Percentiles rank a stretch among this genome's conserved stretches.
phyloP scores from a whole-genome alignment of 192 early-diverging fungal species.

The Paraglomus occultum region DNA sequence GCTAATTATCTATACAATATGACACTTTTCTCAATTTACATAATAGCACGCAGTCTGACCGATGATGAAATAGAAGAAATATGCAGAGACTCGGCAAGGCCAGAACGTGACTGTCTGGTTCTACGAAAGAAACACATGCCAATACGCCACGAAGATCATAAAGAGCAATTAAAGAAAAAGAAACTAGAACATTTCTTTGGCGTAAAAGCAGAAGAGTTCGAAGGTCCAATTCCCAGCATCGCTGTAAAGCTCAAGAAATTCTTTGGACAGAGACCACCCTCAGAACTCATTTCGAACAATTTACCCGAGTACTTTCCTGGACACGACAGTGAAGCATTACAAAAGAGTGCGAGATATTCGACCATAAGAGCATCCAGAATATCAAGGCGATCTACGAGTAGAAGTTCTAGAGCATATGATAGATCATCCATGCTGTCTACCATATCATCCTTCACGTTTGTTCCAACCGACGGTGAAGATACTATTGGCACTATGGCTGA shows the following conservation, averaged over 20 bases:
- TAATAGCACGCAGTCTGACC: constrained; percentile 57
- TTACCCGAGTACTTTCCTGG: constrained; percentile 89
- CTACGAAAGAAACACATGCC: constrained; percentile 68
- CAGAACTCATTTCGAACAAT: constrained; percentile 89
- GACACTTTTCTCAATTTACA: too few relatives aligned
- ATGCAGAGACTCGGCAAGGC: constrained; percentile 63
- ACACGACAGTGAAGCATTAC: constrained; percentile 35
- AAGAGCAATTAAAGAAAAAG: constrained; percentile 49
- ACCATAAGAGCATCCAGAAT: constrained; percentile 37
- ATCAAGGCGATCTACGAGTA: constrained; percentile 26
- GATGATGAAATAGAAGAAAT: constrained; percentile 80
- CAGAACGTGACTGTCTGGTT: constrained; percentile 69
- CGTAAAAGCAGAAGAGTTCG: too few relatives aligned
- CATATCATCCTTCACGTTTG: too few relatives aligned
- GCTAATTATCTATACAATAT: too few relatives aligned
- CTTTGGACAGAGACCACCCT: constrained; percentile 93
- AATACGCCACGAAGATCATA: constrained; percentile 51
- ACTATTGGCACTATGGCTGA: too few relatives aligned
- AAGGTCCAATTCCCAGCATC: too few relatives aligned
- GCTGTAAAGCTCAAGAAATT: constrained; percentile 62
- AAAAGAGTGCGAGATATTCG: constrained; percentile 27
- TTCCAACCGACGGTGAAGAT: too few relatives aligned
- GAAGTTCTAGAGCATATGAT: constrained; percentile 21
- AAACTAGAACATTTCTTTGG: constrained; percentile 27
- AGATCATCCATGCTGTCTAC: too few relatives aligned